These are phyloP conservation scores for Phytophthora pini DNA, from an alignment of 352 stramenopile genomes.

Conservation along the genomic window DNA sequence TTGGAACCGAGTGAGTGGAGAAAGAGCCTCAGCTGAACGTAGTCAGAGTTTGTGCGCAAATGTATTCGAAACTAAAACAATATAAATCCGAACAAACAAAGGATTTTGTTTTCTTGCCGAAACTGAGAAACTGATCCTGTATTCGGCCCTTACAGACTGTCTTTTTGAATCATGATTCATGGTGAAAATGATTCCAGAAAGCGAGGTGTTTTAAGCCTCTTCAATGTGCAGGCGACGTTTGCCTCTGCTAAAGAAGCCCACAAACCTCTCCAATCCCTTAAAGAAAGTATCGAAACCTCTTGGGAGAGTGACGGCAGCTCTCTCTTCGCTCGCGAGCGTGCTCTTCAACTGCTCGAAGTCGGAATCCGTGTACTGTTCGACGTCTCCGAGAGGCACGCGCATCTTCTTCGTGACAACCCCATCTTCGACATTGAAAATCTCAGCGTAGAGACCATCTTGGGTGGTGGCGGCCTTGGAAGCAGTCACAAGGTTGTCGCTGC, in stretches of 20 bases:
- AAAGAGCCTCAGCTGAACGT: conserved; percentile 33
- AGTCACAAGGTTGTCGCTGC: background rate
- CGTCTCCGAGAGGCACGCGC: conserved; percentile 4
- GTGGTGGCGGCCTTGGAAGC: conserved; percentile 1
- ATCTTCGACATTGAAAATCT: conserved; percentile 6
- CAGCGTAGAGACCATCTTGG: conserved; percentile 7
- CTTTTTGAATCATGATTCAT: too few relatives aligned
- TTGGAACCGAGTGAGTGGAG: conserved; percentile 50
- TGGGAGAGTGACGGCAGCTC: background rate
- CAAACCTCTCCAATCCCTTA: conserved; percentile 1
- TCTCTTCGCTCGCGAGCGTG: background rate
- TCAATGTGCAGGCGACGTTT: conserved; percentile 5
- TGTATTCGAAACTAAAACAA: too few relatives aligned
- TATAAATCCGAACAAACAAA: too few relatives aligned
- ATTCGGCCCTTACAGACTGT: too few relatives aligned
- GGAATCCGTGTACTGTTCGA: conserved; percentile 5
- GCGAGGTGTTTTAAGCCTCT: background rate
- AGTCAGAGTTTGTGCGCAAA: too few relatives aligned
- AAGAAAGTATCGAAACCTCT: background rate
- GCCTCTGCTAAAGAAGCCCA: background rate
- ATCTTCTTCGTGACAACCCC: conserved; percentile 8
- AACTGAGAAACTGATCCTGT: too few relatives aligned
- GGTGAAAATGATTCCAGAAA: too few relatives aligned
- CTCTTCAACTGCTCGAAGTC: conserved; percentile 8
- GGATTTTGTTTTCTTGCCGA: too few relatives aligned